Percentiles rank a stretch among this genome's conserved stretches.
Evolutionary conservation across 805 yeast species (phyloP).

Genomic region (Sugiyamaella lignohabitans): DNA sequence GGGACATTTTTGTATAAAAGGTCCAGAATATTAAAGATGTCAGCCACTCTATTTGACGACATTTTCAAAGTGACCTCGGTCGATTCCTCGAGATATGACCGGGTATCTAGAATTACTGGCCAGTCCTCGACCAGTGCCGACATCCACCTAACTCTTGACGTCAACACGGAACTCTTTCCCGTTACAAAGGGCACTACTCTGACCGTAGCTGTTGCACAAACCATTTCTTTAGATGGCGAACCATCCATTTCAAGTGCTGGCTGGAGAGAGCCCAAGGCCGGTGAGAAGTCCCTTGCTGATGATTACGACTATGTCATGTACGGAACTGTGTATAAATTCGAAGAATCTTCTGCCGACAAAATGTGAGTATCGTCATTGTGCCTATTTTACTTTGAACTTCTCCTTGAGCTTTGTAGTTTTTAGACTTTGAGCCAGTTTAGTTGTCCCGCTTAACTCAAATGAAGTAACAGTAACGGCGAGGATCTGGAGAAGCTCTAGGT

Average conservation of each 20-base stretch:
- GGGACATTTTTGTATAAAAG: no score
- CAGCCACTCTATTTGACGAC: conserved; percentile 84
- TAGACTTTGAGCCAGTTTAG: no score
- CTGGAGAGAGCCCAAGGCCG: conserved; percentile 80
- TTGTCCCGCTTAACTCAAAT: no score
- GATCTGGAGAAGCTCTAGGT: no score
- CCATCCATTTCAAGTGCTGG: conserved; percentile 48
- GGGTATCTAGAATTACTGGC: conserved; percentile 83
- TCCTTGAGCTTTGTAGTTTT: not conserved
- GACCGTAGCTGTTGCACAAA: conserved; percentile 79
- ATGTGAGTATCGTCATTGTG: conserved; percentile 27
- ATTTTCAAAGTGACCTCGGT: conserved; percentile 78
- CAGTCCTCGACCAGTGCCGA: conserved; percentile 76
- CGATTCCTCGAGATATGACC: conserved; percentile 86
- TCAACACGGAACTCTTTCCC: conserved; percentile 89
- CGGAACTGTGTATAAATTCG: conserved; percentile 95
- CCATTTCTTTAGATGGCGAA: conserved; percentile 50
- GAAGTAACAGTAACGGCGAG: no score
- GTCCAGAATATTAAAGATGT: no score
- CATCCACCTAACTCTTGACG: conserved; percentile 77
- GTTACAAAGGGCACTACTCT: conserved; percentile 67
- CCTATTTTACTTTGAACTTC: no score
- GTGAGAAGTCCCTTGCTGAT: conserved; percentile 83
- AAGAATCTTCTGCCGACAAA: conserved; percentile 63
- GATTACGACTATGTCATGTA: conserved; percentile 98